Evolutionary conservation across 495 filamentous ascomycete genomes (phyloP).

Genomic region (Talaromyces liani): DNA sequence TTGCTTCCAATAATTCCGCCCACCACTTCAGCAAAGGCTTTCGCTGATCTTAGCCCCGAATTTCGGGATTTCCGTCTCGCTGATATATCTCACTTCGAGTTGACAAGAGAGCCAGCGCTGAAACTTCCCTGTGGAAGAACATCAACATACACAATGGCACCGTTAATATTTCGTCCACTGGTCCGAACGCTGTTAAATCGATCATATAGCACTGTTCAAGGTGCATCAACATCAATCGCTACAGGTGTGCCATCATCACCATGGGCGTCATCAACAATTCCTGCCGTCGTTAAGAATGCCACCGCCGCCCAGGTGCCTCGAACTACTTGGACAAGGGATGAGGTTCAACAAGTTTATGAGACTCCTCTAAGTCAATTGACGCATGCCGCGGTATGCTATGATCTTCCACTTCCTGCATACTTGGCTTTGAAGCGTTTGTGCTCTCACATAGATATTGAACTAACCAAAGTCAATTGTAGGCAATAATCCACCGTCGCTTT

Average conservation of each 20-base stretch:
- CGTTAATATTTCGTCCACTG: background rate
- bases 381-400: slow-evolving; percentile 55
- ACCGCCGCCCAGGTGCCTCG: slow-evolving; percentile 49
- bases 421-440: background rate
- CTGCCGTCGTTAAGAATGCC: slow-evolving; percentile 41
- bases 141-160: background rate
- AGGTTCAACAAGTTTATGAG: slow-evolving; percentile 68
- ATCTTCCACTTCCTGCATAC: background rate
- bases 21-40: background rate
- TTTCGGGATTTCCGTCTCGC: background rate
- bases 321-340: slow-evolving; percentile 70
- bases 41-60: background rate
- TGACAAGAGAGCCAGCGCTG: background rate
- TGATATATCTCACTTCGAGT: background rate
- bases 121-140: background rate
- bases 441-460: background rate
- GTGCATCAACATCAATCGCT: slow-evolving; percentile 22
- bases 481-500: slow-evolving; percentile 68
- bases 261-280: slow-evolving; percentile 19
- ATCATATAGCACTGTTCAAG: slow-evolving; percentile 40
- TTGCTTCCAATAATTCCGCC: background rate
- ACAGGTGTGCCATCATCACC: slow-evolving; percentile 14
- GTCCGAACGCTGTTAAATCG: slow-evolving; percentile 15
- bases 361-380: slow-evolving; percentile 70
- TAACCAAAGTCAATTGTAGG: slow-evolving; percentile 32